These are phyloP conservation scores for Leptographium lundbergii DNA, from an alignment of 2,329 filamentous ascomycete species.

Conservation along the genomic window DNA sequence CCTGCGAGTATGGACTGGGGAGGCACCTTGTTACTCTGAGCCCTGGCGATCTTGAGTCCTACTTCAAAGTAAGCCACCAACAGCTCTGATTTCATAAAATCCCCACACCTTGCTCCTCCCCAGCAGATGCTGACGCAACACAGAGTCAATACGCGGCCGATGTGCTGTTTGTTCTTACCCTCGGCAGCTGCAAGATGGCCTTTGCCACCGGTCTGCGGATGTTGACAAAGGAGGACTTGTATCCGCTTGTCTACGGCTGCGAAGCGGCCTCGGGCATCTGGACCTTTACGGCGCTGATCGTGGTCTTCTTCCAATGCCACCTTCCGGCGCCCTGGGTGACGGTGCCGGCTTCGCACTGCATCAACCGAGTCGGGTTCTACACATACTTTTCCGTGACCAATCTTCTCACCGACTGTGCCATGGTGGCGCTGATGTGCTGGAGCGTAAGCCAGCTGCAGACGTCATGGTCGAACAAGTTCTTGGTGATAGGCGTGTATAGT, in stretches of 20 bases:
- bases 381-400: constrained; percentile 3
- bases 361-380: background rate
- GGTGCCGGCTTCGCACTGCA: background rate
- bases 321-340: background rate
- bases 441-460: constrained; percentile 1
- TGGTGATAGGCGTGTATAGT: background rate
- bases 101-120: background rate
- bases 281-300: background rate
- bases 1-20: constrained; percentile 2
- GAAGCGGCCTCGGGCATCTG: background rate
- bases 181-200: background rate
- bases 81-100: too few species aligned
- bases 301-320: constrained; percentile 2
- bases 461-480: background rate
- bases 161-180: background rate
- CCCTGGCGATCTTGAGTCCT: background rate
- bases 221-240: background rate
- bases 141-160: constrained; percentile 4
- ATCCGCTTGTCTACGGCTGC: background rate
- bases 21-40: background rate
- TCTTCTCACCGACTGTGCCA: background rate
- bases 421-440: background rate
- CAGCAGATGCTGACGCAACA: background rate
- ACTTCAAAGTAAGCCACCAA: background rate
- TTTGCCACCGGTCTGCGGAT: constrained; percentile 1